Evolutionary conservation across 495 filamentous ascomycete species (phyloP).

Genomic region (Penicillium taxi): DNA sequence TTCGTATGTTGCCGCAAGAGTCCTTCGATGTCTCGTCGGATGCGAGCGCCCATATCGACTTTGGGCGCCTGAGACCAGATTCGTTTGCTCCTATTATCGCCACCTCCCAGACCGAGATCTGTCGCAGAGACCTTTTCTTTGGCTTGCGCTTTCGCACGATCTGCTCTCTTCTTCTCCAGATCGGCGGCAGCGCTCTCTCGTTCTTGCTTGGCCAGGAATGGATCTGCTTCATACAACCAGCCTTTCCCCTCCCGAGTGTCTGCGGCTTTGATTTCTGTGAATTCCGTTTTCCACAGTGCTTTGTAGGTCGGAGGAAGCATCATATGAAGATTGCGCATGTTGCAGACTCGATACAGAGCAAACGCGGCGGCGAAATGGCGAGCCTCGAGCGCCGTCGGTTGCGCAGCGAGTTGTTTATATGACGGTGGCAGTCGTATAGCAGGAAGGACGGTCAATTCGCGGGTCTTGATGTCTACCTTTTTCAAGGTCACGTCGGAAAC

Average conservation of each 20-base stretch:
- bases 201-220: conserved; percentile 72
- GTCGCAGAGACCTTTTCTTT: conserved; percentile 51
- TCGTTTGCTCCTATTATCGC: conserved; percentile 38
- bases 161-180: conserved; percentile 61
- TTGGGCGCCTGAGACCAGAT: conserved; percentile 82
- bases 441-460: conserved; percentile 61
- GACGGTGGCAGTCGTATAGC: conserved; percentile 73
- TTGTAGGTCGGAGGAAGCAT: conserved; percentile 86
- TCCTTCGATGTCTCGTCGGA: conserved; percentile 66
- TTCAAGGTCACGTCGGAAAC: conserved; percentile 72
- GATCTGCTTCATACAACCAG: conserved; percentile 96
- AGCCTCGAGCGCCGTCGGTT: conserved; percentile 76
- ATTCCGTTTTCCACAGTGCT: conserved; percentile 79
- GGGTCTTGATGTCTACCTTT: conserved; percentile 73
- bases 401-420: conserved; percentile 57
- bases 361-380: conserved; percentile 88
- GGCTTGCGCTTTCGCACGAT: conserved; percentile 51
- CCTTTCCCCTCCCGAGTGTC: conserved; percentile 67
- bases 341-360: conserved; percentile 82
- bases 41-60: conserved; percentile 81
- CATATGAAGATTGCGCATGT: conserved; percentile 89
- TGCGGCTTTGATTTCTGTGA: conserved; percentile 66
- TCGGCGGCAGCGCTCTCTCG: conserved; percentile 65
- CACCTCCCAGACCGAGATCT: conserved; percentile 28
- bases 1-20: conserved; percentile 65